Conservation (phyloP, 768 basidiomycete genomes). For the Gloeopeniophorella convolvens region DNA sequence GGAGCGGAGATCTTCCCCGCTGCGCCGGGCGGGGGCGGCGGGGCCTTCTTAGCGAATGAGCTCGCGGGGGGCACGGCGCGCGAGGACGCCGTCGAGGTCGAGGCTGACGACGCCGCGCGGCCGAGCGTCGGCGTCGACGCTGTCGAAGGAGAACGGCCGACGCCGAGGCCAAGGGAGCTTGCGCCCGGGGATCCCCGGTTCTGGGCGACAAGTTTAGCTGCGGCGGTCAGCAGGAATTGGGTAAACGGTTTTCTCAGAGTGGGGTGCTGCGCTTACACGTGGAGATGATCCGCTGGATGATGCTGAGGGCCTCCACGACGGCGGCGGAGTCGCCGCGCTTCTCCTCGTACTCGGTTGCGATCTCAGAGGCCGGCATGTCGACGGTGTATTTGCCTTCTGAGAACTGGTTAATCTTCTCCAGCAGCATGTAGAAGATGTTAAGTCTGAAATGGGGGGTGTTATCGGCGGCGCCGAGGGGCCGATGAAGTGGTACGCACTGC, state of each 20-base stretch:
- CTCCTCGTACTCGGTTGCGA: conserved; percentile 69
- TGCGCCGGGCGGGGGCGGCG: conserved; percentile 25
- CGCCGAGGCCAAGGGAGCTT: background rate
- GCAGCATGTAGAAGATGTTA: conserved; percentile 88
- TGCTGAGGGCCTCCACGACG: conserved; percentile 68
- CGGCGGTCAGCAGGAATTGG: background rate
- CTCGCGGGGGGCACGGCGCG: conserved; percentile 14
- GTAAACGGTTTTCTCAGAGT: background rate
- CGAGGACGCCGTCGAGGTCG: conserved; percentile 24
- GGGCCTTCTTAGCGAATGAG: conserved; percentile 22
- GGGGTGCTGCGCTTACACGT: conserved; percentile 53
- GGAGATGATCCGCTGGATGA: conserved; percentile 79
- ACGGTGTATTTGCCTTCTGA: conserved; percentile 73
- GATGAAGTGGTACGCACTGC: conserved; percentile 61
- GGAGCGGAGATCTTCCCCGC: conserved; percentile 43
- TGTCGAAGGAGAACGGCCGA: too few relatives aligned
- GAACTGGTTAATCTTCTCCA: conserved; percentile 91
- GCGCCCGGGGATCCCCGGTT: conserved; percentile 28
- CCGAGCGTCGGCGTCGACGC: background rate
- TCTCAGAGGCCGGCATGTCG: conserved; percentile 55
- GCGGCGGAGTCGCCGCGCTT: conserved; percentile 81
- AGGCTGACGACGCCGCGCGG: conserved; percentile 19
- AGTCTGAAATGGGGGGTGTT: conserved; percentile 42
- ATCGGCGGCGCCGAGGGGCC: background rate
- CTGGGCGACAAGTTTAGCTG: conserved; percentile 65